A percentile compares a stretch with the other conserved stretches of the same genome.
Evolutionary conservation across 225 moss, liverwort and hornwort genomes (phyloP).

Genomic region (Asterella californica): DNA sequence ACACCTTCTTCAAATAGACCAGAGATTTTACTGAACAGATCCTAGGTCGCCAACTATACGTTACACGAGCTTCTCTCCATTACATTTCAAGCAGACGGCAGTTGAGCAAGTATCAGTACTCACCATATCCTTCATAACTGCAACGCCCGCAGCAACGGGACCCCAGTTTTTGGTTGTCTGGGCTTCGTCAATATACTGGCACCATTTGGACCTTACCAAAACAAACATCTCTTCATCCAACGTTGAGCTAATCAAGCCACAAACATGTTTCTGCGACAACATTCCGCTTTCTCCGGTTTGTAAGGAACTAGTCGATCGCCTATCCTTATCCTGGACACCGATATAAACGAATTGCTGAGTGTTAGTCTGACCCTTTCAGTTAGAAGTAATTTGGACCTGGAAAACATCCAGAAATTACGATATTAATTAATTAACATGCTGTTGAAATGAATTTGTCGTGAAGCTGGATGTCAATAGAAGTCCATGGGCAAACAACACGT

Average conservation of each 20-base stretch:
- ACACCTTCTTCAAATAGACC: no score
- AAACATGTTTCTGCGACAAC: constrained; percentile 48
- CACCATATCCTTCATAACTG: constrained; percentile 79
- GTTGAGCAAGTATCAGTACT: not conserved
- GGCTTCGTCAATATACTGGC: constrained; percentile 54
- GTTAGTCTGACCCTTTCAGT: not conserved
- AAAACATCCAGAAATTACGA: not conserved
- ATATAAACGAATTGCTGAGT: not conserved
- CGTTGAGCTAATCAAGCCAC: constrained; percentile 78
- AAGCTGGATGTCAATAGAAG: no score
- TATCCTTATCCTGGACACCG: constrained; percentile 15
- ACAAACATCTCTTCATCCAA: constrained; percentile 96
- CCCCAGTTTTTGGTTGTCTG: constrained; percentile 60
- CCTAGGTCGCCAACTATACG: not conserved
- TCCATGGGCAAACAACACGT: no score
- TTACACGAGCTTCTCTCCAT: no score
- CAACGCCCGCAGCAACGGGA: constrained; percentile 58
- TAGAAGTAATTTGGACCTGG: not conserved
- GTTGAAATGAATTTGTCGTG: no score
- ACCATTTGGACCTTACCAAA: constrained; percentile 71
- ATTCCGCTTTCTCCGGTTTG: constrained; percentile 4
- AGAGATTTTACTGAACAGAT: no score
- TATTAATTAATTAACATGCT: not conserved
- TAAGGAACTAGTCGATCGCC: not conserved
- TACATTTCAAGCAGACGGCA: no score